Evolutionary conservation across 192 early-diverging fungal genomes (phyloP).

Genomic region (Ambispora gerdemannii): DNA sequence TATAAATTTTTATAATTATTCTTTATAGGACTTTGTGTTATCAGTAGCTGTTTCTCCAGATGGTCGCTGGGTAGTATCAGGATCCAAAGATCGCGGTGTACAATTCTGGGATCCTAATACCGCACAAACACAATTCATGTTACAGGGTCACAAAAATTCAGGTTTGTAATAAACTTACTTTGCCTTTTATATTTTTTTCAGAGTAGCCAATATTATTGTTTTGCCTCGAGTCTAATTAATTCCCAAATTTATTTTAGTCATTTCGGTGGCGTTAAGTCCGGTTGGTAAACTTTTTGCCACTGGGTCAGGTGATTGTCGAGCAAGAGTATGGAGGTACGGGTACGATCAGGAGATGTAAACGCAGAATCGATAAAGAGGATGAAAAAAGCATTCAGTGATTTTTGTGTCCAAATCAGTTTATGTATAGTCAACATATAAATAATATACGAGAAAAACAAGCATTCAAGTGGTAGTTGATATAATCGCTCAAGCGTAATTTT

Average conservation of each 20-base stretch:
- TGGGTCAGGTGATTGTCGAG: conserved; percentile 90
- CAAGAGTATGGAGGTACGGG: conserved; percentile 90
- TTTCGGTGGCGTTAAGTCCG: conserved; percentile 83
- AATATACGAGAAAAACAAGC: too few species aligned
- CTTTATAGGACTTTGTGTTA: conserved; percentile 86
- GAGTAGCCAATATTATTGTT: not conserved
- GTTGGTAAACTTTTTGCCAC: conserved; percentile 86
- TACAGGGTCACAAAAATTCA: conserved; percentile 97
- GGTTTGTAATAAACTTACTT: conserved; percentile 50
- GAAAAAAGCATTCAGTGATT: too few species aligned
- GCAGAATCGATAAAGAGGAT: too few species aligned
- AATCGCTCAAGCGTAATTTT: too few species aligned
- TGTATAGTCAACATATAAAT: too few species aligned
- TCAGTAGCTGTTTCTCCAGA: conserved; percentile 84
- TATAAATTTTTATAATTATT: too few species aligned
- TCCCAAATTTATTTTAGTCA: conserved; percentile 68
- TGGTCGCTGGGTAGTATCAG: conserved; percentile 87
- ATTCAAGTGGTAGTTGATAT: too few species aligned
- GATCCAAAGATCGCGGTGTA: conserved; percentile 89
- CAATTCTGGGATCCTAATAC: conserved; percentile 90
- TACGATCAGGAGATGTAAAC: conserved; percentile 9
- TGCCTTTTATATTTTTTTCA: not conserved
- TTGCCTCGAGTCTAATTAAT: too few species aligned
- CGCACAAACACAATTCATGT: conserved; percentile 70
- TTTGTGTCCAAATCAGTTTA: too few species aligned